Evolutionary conservation across 495 filamentous ascomycete genomes (phyloP).

Genomic region (Talaromyces thailandensis): DNA sequence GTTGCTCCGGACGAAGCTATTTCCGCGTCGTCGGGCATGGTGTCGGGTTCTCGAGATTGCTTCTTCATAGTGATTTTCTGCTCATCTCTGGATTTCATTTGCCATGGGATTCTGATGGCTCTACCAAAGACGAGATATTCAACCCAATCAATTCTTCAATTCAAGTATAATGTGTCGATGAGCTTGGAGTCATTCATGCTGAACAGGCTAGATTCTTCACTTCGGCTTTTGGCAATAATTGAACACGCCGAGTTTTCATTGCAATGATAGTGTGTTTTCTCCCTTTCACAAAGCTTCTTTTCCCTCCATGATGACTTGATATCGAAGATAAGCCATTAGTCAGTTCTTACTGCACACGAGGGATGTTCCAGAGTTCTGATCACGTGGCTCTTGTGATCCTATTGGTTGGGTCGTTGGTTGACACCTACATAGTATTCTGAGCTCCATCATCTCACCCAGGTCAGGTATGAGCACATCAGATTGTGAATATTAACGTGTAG

Average conservation of each 20-base stretch:
- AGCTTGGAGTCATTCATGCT: background rate
- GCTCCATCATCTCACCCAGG: no score
- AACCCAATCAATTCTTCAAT: background rate
- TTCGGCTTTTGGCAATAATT: background rate
- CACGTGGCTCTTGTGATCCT: background rate
- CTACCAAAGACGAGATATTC: background rate
- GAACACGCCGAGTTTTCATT: background rate
- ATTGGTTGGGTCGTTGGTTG: background rate
- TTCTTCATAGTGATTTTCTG: background rate
- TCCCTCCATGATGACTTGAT: background rate
- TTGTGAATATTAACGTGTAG: background rate
- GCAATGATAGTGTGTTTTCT: no score
- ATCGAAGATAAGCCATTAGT: background rate
- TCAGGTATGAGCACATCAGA: background rate
- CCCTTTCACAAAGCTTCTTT: no score
- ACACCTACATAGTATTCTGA: no score
- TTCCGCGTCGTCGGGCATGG: conserved; percentile 19
- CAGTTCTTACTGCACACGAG: background rate
- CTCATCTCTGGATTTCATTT: background rate
- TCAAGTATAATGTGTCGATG: background rate
- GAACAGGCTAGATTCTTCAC: background rate
- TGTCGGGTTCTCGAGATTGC: background rate
- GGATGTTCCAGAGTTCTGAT: background rate
- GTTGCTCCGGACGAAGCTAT: conserved; percentile 9
- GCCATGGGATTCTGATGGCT: background rate